Conservation (phyloP, 176 grass and related monocot species). For the Aegilops longissima region DNA sequence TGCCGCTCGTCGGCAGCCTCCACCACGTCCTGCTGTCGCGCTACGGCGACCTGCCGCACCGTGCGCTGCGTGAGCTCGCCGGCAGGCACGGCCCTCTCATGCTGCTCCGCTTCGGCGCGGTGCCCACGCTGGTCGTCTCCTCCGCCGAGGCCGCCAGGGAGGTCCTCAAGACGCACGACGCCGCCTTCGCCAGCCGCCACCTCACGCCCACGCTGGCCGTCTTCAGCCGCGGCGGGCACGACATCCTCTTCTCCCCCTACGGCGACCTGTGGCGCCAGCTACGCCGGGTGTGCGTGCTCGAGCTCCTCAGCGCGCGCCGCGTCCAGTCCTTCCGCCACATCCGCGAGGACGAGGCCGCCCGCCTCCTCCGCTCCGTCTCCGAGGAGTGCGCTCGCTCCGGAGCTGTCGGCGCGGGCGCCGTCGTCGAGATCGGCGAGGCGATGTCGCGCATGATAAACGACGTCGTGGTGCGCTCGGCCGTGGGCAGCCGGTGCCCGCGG, state of each 20-base stretch:
- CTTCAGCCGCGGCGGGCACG: not conserved
- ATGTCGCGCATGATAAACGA: constrained; percentile 8
- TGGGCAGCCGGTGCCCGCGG: constrained; percentile 22
- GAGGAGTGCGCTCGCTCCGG: not conserved
- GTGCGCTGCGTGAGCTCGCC: not conserved
- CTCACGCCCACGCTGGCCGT: not conserved
- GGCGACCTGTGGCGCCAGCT: constrained; percentile 45
- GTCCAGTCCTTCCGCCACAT: constrained; percentile 20
- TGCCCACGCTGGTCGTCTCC: constrained; percentile 35
- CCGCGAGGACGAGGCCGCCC: constrained; percentile 16
- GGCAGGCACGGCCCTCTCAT: constrained; percentile 26
- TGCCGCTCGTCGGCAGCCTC: constrained; percentile 35
- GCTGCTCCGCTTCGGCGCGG: constrained; percentile 32
- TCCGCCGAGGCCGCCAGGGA: constrained; percentile 29
- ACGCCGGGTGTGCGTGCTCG: constrained; percentile 29
- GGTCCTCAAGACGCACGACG: constrained; percentile 34
- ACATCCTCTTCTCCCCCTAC: constrained; percentile 40
- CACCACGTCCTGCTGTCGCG: constrained; percentile 32
- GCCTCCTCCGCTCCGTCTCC: constrained; percentile 26
- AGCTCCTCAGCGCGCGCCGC: constrained; percentile 36
- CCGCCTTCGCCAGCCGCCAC: constrained; percentile 27
- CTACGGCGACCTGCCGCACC: constrained; percentile 6
- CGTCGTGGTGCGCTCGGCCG: not conserved
- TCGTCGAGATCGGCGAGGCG: constrained; percentile 7
- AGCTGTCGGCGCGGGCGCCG: not conserved